Evolutionary conservation across 208 protist species (phyloP).

Genomic region (Wallacemonas rigidus): DNA sequence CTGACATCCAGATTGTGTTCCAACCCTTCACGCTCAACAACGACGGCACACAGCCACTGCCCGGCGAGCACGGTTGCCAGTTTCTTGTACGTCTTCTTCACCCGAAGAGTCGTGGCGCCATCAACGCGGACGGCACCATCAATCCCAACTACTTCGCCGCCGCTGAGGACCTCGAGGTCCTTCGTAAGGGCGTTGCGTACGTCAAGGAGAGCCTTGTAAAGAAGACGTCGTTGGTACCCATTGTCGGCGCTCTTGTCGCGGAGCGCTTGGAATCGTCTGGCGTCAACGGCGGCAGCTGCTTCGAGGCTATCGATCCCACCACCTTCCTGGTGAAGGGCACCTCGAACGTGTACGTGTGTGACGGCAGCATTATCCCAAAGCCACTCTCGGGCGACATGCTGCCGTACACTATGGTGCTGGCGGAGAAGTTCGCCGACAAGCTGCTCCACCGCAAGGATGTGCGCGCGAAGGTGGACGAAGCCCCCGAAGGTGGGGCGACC

Average conservation of each 20-base stretch:
- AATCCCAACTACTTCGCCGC: constrained; percentile 71
- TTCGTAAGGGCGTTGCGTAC: constrained; percentile 55
- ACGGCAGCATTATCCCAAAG: constrained; percentile 62
- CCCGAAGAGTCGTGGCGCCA: constrained; percentile 63
- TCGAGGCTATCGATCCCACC: constrained; percentile 47
- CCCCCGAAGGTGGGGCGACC: constrained; percentile 23
- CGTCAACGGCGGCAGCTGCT: constrained; percentile 63
- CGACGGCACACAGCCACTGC: constrained; percentile 54
- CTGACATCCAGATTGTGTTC: constrained; percentile 74
- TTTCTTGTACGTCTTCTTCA: constrained; percentile 67
- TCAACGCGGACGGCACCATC: constrained; percentile 53
- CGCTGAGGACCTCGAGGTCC: constrained; percentile 42
- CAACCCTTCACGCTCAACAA: constrained; percentile 86
- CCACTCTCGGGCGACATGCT: constrained; percentile 56
- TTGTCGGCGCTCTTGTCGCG: constrained; percentile 46
- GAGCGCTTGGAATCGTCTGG: constrained; percentile 70
- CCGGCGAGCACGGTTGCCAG: constrained; percentile 71
- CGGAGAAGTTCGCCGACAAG: constrained; percentile 62
- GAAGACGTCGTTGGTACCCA: constrained; percentile 40
- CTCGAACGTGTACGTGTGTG: constrained; percentile 76
- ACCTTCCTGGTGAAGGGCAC: constrained; percentile 59
- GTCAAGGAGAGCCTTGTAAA: constrained; percentile 57
- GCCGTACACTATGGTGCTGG: constrained; percentile 71
- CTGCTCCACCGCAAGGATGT: constrained; percentile 54
- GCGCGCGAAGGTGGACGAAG: constrained; percentile 40